Conservation (phyloP, 495 filamentous ascomycete species). For the Barbatosphaeria neglecta region DNA sequence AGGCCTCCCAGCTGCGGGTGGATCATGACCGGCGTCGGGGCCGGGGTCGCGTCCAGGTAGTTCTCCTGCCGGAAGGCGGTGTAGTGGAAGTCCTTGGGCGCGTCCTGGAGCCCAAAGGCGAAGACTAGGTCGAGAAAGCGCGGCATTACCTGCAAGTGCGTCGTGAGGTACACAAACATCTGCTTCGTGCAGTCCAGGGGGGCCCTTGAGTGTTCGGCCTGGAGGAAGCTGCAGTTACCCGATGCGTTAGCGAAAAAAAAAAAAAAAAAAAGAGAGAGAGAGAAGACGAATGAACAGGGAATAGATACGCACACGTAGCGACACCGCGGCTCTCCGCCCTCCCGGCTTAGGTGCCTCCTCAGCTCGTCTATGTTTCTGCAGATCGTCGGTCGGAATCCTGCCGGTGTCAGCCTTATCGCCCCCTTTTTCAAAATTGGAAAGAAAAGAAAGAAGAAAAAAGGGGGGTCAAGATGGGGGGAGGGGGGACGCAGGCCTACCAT, state of each 20-base stretch:
- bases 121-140: constrained; percentile 31
- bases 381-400: not conserved
- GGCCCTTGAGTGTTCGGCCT: constrained; percentile 17
- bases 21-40: constrained; percentile 7
- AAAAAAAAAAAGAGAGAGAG: too few species aligned
- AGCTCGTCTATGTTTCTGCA: not conserved
- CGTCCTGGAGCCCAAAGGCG: constrained; percentile 25
- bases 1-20: constrained; percentile 23
- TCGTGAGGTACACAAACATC: constrained; percentile 21
- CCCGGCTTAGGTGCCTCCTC: not conserved
- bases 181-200: constrained; percentile 11
- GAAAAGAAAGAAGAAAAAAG: too few species aligned
- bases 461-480: not conserved
- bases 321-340: not conserved
- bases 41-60: constrained; percentile 3
- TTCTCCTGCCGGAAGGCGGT: constrained; percentile 3
- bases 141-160: constrained; percentile 30
- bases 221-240: constrained; percentile 16
- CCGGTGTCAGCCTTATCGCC: not conserved
- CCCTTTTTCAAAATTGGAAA: too few species aligned
- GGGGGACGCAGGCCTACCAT: not conserved
- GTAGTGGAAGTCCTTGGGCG: constrained; percentile 12
- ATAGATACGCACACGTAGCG: not conserved
- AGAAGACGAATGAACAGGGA: not conserved
- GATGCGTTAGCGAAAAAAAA: too few species aligned